Evolutionary conservation across 257 asterid genomes (phyloP).

Genomic region (Buddleja alternifolia): DNA sequence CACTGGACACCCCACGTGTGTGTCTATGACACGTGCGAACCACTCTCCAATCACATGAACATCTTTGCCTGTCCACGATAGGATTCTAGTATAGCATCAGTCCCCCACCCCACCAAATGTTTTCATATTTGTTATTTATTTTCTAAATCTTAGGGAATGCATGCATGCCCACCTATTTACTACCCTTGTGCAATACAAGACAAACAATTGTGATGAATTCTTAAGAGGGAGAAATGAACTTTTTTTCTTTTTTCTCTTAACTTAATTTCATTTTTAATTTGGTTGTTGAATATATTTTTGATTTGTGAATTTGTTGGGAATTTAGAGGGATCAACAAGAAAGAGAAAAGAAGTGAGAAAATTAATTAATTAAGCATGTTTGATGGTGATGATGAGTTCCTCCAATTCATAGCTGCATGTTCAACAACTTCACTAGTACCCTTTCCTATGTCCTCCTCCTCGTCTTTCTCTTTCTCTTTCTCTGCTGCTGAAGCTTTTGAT

Average conservation of each 20-base stretch:
- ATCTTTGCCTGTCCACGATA: constrained; percentile 30
- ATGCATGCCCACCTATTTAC: constrained; percentile 41
- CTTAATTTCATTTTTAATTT: too few species aligned
- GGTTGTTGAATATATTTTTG: constrained; percentile 10
- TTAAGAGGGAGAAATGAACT: constrained; percentile 28
- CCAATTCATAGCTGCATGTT: constrained; percentile 59
- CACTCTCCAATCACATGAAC: constrained; percentile 54
- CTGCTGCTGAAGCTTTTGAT: constrained; percentile 45
- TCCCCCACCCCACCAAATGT: too few species aligned
- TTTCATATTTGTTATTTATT: not conserved
- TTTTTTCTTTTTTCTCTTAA: not conserved
- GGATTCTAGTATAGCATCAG: constrained; percentile 28
- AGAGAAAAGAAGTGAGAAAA: not conserved
- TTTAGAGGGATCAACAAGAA: constrained; percentile 18
- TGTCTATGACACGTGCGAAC: constrained; percentile 53
- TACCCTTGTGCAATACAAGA: constrained; percentile 49
- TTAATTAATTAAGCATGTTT: constrained; percentile 47
- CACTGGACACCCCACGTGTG: constrained; percentile 72
- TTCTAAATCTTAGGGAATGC: constrained; percentile 9
- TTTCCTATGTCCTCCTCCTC: constrained; percentile 46
- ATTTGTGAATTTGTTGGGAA: not conserved
- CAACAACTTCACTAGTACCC: constrained; percentile 35
- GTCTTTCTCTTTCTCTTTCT: constrained; percentile 26
- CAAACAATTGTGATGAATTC: constrained; percentile 52
- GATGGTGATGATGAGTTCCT: constrained; percentile 63